Conservation (phyloP, 176 grass and related monocot genomes). For the Oryza australiensis region DNA sequence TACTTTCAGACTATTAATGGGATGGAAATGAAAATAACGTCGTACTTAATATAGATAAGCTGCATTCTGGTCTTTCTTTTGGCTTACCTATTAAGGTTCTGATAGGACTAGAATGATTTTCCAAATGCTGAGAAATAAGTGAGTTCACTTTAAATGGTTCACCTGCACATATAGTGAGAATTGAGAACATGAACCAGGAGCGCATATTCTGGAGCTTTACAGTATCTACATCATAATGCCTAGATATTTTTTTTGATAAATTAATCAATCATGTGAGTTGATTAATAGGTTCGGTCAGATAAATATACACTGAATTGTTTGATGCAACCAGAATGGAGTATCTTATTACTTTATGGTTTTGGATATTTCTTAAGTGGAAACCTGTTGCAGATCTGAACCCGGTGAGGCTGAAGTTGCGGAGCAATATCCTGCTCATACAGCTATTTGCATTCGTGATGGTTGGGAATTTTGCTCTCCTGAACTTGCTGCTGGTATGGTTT, state of each 20-base stretch:
- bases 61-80: neutral
- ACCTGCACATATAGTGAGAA: constrained; percentile 17
- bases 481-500: constrained; percentile 69
- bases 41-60: constrained; percentile 21
- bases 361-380: constrained; percentile 22
- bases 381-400: constrained; percentile 71
- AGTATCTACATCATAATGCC: neutral
- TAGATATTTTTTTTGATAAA: neutral
- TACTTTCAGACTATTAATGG: neutral
- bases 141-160: constrained; percentile 5
- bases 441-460: constrained; percentile 92
- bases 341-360: neutral
- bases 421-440: constrained; percentile 86
- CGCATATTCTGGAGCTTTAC: neutral
- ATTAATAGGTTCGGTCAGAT: neutral
- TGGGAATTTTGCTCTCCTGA: constrained; percentile 83
- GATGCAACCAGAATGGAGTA: constrained; percentile 9
- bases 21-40: neutral
- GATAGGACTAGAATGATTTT: neutral
- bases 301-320: neutral
- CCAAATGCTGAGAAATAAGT: neutral
- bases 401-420: constrained; percentile 64
- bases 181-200: neutral
- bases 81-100: neutral
- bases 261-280: constrained; percentile 4